Base-by-base conservation (phyloP, 2,329 filamentous ascomycete species). In the Pestalotiopsis sp. region DNA sequence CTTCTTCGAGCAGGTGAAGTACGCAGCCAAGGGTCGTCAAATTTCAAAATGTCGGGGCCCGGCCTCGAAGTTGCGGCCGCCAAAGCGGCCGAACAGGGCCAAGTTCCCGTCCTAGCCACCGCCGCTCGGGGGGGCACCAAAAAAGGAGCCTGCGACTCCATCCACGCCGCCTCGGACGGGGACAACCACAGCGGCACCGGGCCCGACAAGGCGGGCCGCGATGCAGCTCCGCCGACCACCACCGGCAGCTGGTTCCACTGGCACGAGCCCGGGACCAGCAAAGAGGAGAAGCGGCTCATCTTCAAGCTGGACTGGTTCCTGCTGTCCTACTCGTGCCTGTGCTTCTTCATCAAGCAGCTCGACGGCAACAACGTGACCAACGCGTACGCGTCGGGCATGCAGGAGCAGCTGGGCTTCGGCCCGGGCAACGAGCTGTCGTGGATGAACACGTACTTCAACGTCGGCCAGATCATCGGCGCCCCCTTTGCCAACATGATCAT, bases 301-400 rank as follows among this genome's bases (percentile, higher is more conserved):
- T 78, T 82, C 66, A 69, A 70, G 39, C 65, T 70, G 39, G 69
- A 70, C 7, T 70, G 69, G 69, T 71, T 70, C 61, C 55, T 71
- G n/a, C 74, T 82, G 1, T 75, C 77, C 2, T 82, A 81, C 68
- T 80, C 78, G 9, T 86, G 84, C 64, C 71, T 86, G 3, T 81
- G 79, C 27, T 85, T 81, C 68, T 86, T 85, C 69, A 78, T 83
- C 70, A 86, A 86, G 69, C 77, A 79, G 74, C 79, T 86, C 11
- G 84, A 86, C 70, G 78, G 80, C 57, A 81, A 80, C 69, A 84
- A 84, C 68, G 75, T 86, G 58, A 81, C 81, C 69, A 86, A 86
- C 72, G 85, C 85, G 3, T 87, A 84, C 67, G 77, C 83, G 23
- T 80, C 81, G 31, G 81, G 85, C 70, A 84, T 86, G 84, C 71